Base-by-base conservation (phyloP, 306 rosid species). In the Acmispon strigosus region DNA sequence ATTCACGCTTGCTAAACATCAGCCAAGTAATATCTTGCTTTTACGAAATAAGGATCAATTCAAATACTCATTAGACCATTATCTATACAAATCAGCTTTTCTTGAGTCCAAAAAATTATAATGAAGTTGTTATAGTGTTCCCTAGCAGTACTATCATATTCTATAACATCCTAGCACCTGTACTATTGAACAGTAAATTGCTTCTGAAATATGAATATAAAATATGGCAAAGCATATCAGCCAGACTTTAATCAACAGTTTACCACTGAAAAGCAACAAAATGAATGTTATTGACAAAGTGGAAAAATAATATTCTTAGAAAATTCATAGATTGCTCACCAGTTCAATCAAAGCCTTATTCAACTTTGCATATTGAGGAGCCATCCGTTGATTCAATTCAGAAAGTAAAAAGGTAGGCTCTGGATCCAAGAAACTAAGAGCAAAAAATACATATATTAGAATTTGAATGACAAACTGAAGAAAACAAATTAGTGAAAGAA, bases 301-400 rank as follows among this genome's bases (percentile, higher is more conserved):
- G 18, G 49, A 7, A 44, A 14, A 50, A 48, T 3, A 5, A 3
- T n/a, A 29, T n/a, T 22, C 57, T 13, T 32, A 8, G 15, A 47
- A 69, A 62, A 61, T 4, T 32, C 39, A 14, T 13, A 66, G 45
- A 32, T 53, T 52, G 80, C 88, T 66, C 74, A 83, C 86, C 88
- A 85, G 77, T 51, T 93, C 97, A 86, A 92, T 88, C 80, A 90
- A 83, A 79, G 88, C 39, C 83, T 93, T 93, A 69, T 93, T 93
- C 75, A 93, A 81, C 92, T 88, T 90, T 36, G 94, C 84, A 86
- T 83, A 90, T 51, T 89, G 89, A 69, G 98, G 90, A 84, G 85
- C 92, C 97, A 94, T 94, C 44, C 67, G 77, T 78, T 84, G 84
- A 81, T 90, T 90, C 82, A 93, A 60, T 85, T 87, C 96, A 47